Base-by-base conservation (phyloP, 1,139 yeast species). In the Sugiyamaella grinbergsii region DNA sequence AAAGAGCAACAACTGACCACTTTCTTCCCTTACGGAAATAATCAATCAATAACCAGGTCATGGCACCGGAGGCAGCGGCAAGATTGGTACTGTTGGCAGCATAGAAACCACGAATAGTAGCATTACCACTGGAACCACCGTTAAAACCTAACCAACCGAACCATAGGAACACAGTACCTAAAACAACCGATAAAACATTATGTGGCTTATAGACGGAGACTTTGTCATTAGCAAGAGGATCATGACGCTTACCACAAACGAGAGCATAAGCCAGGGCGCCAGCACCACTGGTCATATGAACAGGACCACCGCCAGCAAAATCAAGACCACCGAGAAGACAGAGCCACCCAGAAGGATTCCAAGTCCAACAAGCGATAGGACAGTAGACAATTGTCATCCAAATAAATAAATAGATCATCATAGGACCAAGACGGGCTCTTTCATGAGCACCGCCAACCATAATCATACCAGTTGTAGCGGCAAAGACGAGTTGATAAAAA, bases 231-330 rank as follows among this genome's bases (percentile, higher is more conserved):
- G 94, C 80, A 8, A 58, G 65, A n/a, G 69, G 66, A 66, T 88
- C 96, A 63, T 82, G 81, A 76, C 98, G 87, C 75, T 85, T 88
- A 71, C 98, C 98, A 65, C 93, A 79, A 57, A 88, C 73, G 52
- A 91, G 76, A 34, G 98, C 95, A 68, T 91, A 90, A 50, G 96
- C 94, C 58, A 93, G 77, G 41, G 97, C 98, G 64, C 95, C 95
- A 62, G 85, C 87, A 60, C 98, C 98, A 38, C 96, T 87, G 62
- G 89, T 76, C 74, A 88, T 89, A 73, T 93, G 98, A 54, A 93
- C 98, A 57, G 98, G 96, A 57, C 97, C 96, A 65, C 98, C 97
- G 63, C 98, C 98, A 36, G 98, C 98, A 67, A 88, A 93, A 72
- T 93, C 98, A 54, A 89, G 79, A 28, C 90, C 83, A 57, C 98